Evolutionary conservation across 1,139 yeast species (phyloP), one percentile per base, ranked within the genome.

Genomic region (Debaryomyces singareniensis): DNA sequence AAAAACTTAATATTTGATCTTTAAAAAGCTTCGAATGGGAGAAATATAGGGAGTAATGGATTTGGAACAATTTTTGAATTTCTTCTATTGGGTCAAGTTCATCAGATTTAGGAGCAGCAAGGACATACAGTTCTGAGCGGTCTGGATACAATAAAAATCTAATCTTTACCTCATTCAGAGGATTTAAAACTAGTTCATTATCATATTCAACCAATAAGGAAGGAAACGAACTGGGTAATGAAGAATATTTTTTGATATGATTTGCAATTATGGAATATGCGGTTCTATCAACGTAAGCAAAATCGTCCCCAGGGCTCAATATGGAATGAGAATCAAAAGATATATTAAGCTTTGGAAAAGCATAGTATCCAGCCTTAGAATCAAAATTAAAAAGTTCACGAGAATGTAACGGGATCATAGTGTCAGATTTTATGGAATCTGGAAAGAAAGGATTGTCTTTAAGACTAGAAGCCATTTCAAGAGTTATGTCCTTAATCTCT

Each of bases 51-150:
- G 65, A 53, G 33, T 49, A 62, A 37, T 67, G 71, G 15, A 66
- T 58, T 51, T 63, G 67, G 34, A 66, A 58, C 5, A 66, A 40
- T 38, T 59, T 72, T 14, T 81, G 83, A 29, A 86, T 69, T 46
- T 87, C 96, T 28, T 66, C 69, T 39, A 82, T 60, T 3, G 95
- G 91, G 44, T 83, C 78, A 35, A 80, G 62, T 38, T 76, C 83
- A 32, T 72, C 71, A 29, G 64, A 58, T 37, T 70, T 71, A 3
- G 77, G 75, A 7, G 49, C 58, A 1, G 68, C 71, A 27, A 67
- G 47, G 10, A 65, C 35, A 35, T 55, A 67, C 45, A 56, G 57
- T 38, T 67, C 73, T 25, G 44, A 45, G 35, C 65, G 70, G 31
- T 57, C 53, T 1, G 72, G 72, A 35, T 65, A 63, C 15, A 67